Evolutionary conservation across 139 green algal genomes (phyloP).

Genomic region (Protoeuglena noctilucae): DNA sequence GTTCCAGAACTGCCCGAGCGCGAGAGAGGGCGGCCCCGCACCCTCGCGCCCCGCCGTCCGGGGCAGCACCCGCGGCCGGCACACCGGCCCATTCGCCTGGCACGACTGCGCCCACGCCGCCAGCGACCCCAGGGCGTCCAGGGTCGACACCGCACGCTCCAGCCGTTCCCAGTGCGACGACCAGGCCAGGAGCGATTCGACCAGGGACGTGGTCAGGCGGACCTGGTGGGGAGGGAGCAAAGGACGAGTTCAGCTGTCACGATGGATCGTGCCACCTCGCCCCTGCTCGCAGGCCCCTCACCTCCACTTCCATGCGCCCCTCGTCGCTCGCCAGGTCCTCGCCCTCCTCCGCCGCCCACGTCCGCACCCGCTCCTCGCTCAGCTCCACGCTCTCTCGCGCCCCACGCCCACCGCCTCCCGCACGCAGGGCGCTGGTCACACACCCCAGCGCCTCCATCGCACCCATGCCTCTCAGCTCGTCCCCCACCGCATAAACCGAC

Average conservation of each 20-base stretch:
- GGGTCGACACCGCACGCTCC: background rate
- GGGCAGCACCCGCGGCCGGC: background rate
- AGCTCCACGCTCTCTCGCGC: no score
- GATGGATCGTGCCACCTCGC: no score
- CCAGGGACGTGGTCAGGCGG: background rate
- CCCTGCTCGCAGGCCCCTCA: no score
- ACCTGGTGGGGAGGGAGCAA: no score
- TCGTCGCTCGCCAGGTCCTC: background rate
- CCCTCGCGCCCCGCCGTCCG: no score
- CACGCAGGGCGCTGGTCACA: no score
- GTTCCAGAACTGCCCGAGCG: constrained; percentile 29
- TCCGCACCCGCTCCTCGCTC: no score
- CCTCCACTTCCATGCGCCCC: background rate
- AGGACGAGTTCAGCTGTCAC: no score
- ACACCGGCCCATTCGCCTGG: background rate
- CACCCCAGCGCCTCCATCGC: no score
- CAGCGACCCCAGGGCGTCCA: background rate
- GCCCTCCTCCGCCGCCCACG: background rate
- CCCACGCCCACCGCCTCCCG: no score
- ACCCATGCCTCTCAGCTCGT: no score
- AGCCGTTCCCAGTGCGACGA: background rate
- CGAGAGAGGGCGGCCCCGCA: background rate
- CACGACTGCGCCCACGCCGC: background rate
- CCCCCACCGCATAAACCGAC: no score
- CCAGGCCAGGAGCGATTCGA: background rate